Evolutionary conservation across 768 basidiomycete genomes (phyloP).

Genomic region (Mrakia frigida): DNA sequence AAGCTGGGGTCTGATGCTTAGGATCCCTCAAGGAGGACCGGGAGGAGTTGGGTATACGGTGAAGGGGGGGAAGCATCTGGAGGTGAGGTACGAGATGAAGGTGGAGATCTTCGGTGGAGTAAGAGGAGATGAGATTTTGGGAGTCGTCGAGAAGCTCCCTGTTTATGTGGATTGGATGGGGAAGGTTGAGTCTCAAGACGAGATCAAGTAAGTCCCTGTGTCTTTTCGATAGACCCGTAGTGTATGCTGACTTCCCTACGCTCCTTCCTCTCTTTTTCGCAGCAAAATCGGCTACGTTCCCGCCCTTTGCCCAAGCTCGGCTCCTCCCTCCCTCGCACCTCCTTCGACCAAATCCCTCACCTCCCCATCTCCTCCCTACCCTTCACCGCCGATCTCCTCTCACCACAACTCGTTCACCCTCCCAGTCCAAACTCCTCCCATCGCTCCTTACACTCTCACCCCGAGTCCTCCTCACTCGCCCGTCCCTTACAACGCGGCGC

Average conservation of each 20-base stretch:
- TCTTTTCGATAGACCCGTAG: too few species aligned
- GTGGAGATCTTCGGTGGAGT: constrained; percentile 18
- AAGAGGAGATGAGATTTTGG: not conserved
- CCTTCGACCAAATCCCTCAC: not conserved
- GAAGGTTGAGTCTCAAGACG: not conserved
- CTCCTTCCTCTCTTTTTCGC: not conserved
- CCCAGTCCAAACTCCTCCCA: not conserved
- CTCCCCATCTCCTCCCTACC: not conserved
- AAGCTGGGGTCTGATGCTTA: constrained; percentile 14
- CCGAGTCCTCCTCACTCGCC: constrained; percentile 1
- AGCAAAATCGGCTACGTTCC: constrained; percentile 26
- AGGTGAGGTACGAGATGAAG: constrained; percentile 9
- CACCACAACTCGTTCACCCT: not conserved
- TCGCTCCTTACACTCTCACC: not conserved
- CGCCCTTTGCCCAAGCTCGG: not conserved
- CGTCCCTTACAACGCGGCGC: not conserved
- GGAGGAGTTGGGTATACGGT: constrained; percentile 6
- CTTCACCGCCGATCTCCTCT: not conserved
- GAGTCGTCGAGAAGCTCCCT: not conserved
- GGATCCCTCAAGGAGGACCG: not conserved
- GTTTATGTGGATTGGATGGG: constrained; percentile 13
- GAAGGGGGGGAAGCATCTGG: constrained; percentile 15
- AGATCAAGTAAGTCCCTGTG: not conserved
- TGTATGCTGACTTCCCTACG: not conserved
- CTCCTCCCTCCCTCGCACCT: not conserved